Percentiles rank a stretch among this genome's conserved stretches.
Conservation (phyloP, 2,329 filamentous ascomycete genomes). For the Microdochium paspali region DNA sequence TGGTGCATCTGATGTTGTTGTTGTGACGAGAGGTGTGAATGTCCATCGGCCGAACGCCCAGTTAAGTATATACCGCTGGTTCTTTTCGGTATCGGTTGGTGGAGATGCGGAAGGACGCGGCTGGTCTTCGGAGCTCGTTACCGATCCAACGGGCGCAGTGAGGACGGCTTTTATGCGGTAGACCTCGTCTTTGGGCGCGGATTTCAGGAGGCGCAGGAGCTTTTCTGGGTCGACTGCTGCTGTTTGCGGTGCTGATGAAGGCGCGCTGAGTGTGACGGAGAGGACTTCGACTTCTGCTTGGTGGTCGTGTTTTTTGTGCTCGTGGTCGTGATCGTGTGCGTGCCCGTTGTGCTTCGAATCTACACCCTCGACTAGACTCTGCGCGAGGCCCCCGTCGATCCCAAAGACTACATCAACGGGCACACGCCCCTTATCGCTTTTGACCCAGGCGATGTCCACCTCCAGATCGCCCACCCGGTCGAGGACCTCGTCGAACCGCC, state of each 20-base stretch:
- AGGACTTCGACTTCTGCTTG: constrained; percentile 92
- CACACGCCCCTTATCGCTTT: constrained; percentile 73
- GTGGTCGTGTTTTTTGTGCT: constrained; percentile 37
- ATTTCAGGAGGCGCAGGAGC: constrained; percentile 56
- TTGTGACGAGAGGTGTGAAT: constrained; percentile 58
- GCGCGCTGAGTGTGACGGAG: constrained; percentile 57
- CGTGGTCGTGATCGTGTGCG: constrained; percentile 24
- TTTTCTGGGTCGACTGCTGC: constrained; percentile 45
- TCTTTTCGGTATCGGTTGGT: constrained; percentile 16
- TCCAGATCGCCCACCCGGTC: constrained; percentile 76
- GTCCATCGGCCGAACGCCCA: constrained; percentile 98
- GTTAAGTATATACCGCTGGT: constrained; percentile 74
- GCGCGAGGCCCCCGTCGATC: constrained; percentile 71
- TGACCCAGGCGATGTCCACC: constrained; percentile 72
- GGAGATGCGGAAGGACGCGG: background rate
- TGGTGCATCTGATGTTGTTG: constrained; percentile 10
- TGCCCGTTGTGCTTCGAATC: constrained; percentile 16
- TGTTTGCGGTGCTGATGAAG: constrained; percentile 10
- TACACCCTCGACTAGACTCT: constrained; percentile 33
- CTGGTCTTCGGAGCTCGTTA: constrained; percentile 40
- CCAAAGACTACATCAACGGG: constrained; percentile 75
- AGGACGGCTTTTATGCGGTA: constrained; percentile 83
- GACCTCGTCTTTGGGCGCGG: constrained; percentile 83
- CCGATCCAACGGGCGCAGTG: constrained; percentile 30
- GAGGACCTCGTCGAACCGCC: constrained; percentile 65